phyloP scores from a whole-genome alignment of 306 rosid species.

The Vigna nakashimae region DNA sequence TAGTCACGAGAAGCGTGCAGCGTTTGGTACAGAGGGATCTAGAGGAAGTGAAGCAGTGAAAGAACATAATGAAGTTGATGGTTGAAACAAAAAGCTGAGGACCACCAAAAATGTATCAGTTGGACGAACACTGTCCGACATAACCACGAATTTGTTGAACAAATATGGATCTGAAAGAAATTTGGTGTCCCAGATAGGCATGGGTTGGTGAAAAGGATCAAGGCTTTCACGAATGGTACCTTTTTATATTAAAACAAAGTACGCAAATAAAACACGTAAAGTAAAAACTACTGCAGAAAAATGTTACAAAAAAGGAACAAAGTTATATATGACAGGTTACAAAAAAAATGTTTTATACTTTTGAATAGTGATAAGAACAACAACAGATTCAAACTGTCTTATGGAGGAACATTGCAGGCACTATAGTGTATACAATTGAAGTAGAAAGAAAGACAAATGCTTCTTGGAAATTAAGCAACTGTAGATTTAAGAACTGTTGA shows the following conservation, averaged over 20 bases:
- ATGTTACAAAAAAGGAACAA: neutral
- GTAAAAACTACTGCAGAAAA: too few species aligned
- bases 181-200: slow-evolving; percentile 4
- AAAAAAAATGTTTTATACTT: neutral
- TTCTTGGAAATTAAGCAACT: neutral
- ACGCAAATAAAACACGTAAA: too few species aligned
- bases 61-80: slow-evolving; percentile 14
- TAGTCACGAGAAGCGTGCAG: slow-evolving; percentile 41
- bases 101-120: slow-evolving; percentile 29
- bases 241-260: too few species aligned
- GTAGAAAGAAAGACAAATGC: neutral
- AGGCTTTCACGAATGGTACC: neutral
- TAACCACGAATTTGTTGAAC: slow-evolving; percentile 11
- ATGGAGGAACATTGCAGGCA: slow-evolving; percentile 3
- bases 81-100: slow-evolving; percentile 28
- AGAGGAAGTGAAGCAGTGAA: slow-evolving; percentile 16
- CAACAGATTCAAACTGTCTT: neutral
- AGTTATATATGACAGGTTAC: neutral
- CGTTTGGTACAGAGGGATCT: slow-evolving; percentile 25
- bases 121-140: neutral
- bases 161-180: slow-evolving; percentile 33
- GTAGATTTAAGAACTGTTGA: neutral
- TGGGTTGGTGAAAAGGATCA: slow-evolving; percentile 23
- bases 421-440: neutral
- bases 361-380: neutral